These are phyloP conservation scores for Naganishia randhawae DNA, from an alignment of 768 basidiomycete genomes.

Conservation along the genomic window DNA sequence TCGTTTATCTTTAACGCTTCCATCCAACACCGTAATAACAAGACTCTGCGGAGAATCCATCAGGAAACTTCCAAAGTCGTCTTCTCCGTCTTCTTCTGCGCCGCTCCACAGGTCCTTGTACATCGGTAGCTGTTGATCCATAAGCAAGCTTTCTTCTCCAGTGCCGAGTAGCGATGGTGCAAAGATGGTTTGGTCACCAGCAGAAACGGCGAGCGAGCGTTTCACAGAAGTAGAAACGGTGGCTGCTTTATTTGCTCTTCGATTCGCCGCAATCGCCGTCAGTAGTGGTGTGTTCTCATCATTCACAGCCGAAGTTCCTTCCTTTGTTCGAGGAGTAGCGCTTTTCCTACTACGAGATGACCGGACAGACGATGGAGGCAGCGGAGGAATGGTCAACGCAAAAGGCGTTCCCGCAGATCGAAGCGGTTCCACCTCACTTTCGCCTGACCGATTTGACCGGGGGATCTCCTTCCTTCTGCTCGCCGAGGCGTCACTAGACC, in stretches of 20 bases:
- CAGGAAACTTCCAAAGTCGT: conserved; percentile 15
- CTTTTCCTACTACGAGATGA: background rate
- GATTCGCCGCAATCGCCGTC: background rate
- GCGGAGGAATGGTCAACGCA: conserved; percentile 12
- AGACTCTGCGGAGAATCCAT: conserved; percentile 4
- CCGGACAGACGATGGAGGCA: conserved; percentile 10
- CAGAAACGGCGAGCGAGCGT: background rate
- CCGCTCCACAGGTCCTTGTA: conserved; percentile 17
- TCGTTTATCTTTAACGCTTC: conserved; percentile 1
- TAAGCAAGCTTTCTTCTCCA: conserved; percentile 3
- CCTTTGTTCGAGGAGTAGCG: background rate
- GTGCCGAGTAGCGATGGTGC: conserved; percentile 1
- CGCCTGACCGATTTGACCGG: background rate
- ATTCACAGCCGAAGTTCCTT: background rate
- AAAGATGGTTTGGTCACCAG: conserved; percentile 18
- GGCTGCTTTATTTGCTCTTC: background rate
- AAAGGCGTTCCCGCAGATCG: background rate
- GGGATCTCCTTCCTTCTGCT: background rate
- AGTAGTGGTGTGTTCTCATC: conserved; percentile 6
- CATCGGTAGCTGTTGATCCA: conserved; percentile 2
- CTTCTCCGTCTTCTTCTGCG: conserved; percentile 7
- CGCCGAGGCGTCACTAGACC: background rate
- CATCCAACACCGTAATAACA: background rate
- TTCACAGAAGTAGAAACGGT: background rate
- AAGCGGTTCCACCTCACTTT: background rate